Evolutionary conservation across 768 basidiomycete species (phyloP), one percentile per base, ranked within the genome.

Genomic region (Xerocomellus dryophilus): DNA sequence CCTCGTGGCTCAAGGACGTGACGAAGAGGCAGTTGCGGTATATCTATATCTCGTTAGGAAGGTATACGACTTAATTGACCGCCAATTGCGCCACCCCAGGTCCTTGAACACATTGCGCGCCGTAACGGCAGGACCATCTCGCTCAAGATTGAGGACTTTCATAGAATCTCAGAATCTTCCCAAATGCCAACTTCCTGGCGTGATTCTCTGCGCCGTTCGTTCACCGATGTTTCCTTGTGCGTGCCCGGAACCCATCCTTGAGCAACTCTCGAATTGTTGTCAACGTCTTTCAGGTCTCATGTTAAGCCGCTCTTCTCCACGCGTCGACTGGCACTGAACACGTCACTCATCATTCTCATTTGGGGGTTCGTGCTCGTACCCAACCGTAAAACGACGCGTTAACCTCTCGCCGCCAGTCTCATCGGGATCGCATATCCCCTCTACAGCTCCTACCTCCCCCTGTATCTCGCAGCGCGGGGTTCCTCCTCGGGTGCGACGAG

Each of bases 391-490:
- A 39, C 35, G 21, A 31, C 36, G 25, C 38, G 1, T 39, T 61
- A 7, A 61, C 20, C 7, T 12, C 36, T 20, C 11, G 20, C 38
- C 23, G 0, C 29, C 69, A 78, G 73, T 32, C 59, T 78, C 25
- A 76, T 81, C 45, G 81, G 81, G 8, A 73, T 81, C 2, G 80
- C 78, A 7, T 82, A 78, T 58, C 82, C 82, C 6, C 69, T 83
- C 3, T 81, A 76, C 69, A 81, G 73, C 51, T 64, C 71, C 4
- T 83, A 82, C 67, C 70, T 83, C 21, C 77, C 81, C 4, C 65
- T 78, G 1, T 80, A 80, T 57, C 74, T 81, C 20, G 66, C 62
- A 31, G 65, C 70, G 15, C 74, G 70, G 29, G 65, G 72, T 50
- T 58, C 71, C 0, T 40, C 62, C 39, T 59, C 63, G 9, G 56